A percentile compares a stretch with the other conserved stretches of the same genome.
phyloP scores from a whole-genome alignment of 805 yeast genomes.

The Cyberlindnera maritima region DNA sequence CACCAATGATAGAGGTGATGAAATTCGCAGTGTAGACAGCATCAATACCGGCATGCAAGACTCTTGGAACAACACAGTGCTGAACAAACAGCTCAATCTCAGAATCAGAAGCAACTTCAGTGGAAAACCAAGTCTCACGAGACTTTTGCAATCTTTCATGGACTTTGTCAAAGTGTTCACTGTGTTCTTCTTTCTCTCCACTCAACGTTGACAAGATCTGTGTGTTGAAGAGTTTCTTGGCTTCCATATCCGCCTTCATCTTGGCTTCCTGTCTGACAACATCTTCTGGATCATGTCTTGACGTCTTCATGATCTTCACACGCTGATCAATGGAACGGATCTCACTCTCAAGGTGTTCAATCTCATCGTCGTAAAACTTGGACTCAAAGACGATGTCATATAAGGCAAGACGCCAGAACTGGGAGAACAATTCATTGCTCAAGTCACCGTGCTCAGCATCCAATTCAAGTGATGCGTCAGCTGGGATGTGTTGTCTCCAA shows the following conservation, averaged over 20 bases:
- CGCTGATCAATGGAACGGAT: constrained; percentile 36
- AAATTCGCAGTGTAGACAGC: constrained; percentile 70
- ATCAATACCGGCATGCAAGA: constrained; percentile 76
- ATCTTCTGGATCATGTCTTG: constrained; percentile 8
- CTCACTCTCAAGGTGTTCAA: constrained; percentile 36
- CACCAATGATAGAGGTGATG: constrained; percentile 46
- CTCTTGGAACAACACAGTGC: constrained; percentile 71
- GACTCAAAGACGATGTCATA: constrained; percentile 64
- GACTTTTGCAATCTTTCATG: constrained; percentile 29
- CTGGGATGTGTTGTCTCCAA: constrained; percentile 56
- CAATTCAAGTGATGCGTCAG: constrained; percentile 22
- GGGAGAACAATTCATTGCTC: constrained; percentile 43
- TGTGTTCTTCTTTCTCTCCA: constrained; percentile 35
- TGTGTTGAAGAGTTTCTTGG: constrained; percentile 11
- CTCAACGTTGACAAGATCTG: constrained; percentile 5
- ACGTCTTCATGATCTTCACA: constrained; percentile 19
- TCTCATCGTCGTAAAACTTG: constrained; percentile 47
- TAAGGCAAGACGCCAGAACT: constrained; percentile 73
- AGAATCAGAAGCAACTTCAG: constrained; percentile 13
- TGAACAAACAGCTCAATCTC: constrained; percentile 46
- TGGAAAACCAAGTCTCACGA: constrained; percentile 41
- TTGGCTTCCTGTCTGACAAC: constrained; percentile 18
- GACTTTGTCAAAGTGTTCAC: constrained; percentile 32
- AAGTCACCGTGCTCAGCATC: constrained; percentile 30
- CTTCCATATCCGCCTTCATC: constrained; percentile 21